phyloP scores from a whole-genome alignment of 257 asterid genomes.

The Solanum appendiculatum region DNA sequence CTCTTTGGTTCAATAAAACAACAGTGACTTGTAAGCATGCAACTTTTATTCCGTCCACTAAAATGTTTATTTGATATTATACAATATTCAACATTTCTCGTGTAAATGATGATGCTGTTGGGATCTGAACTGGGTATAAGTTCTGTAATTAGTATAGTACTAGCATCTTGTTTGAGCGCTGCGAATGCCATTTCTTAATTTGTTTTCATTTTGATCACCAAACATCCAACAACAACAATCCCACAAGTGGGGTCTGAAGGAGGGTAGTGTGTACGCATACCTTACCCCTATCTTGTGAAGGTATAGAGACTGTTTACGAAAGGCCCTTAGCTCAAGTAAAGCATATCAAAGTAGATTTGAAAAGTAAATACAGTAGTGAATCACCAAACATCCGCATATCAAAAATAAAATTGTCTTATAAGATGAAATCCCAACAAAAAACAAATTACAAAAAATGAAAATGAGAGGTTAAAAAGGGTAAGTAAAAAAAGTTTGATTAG shows the following conservation, averaged over 20 bases:
- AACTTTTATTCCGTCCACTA: not conserved
- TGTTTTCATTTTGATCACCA: not conserved
- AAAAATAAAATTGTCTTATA: not conserved
- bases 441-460: not conserved
- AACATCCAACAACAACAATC: not conserved
- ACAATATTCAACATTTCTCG: not conserved
- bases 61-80: not conserved
- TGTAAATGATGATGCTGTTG: not conserved
- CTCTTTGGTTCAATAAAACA: slow-evolving; percentile 68
- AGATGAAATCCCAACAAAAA: not conserved
- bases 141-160: not conserved
- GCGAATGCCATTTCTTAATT: not conserved
- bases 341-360: not conserved
- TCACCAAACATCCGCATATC: not conserved
- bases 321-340: not conserved
- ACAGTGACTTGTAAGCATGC: slow-evolving; percentile 16
- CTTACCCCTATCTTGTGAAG: not conserved
- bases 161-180: not conserved
- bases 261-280: not conserved
- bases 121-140: not conserved
- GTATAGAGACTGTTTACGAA: not conserved
- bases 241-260: not conserved
- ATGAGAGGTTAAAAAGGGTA: not conserved
- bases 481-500: not conserved
- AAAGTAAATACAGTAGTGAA: not conserved